Percentiles rank a stretch among this genome's conserved stretches.
Evolutionary conservation across 306 rosid genomes (phyloP).

Genomic region (Cucumis hystrix): DNA sequence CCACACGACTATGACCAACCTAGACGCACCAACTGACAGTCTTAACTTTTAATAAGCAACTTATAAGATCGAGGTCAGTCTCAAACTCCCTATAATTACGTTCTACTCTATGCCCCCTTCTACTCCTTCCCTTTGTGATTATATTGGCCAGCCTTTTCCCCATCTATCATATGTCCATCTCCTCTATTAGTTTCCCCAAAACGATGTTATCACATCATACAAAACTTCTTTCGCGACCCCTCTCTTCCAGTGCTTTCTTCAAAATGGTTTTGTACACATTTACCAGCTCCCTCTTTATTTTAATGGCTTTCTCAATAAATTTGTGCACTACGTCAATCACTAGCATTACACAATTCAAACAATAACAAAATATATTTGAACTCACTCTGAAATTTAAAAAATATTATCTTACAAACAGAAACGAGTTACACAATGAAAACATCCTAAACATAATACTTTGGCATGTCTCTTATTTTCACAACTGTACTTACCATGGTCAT

Average conservation of each 20-base stretch:
- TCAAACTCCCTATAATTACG: too few relatives aligned
- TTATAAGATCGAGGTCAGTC: too few relatives aligned
- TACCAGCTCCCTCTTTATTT: background rate
- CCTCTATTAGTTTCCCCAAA: too few relatives aligned
- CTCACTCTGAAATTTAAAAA: background rate
- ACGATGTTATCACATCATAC: too few relatives aligned
- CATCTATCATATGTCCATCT: too few relatives aligned
- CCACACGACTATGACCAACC: too few relatives aligned
- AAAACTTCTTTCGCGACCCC: too few relatives aligned
- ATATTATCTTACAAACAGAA: background rate
- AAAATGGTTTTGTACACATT: background rate
- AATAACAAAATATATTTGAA: background rate
- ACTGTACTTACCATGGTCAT: background rate
- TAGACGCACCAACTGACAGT: too few relatives aligned
- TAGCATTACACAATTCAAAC: background rate
- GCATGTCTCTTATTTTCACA: constrained; percentile 4
- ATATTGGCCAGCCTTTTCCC: too few relatives aligned
- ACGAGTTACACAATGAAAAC: background rate
- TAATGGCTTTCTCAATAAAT: background rate
- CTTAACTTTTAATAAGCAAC: too few relatives aligned
- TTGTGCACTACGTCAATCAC: background rate
- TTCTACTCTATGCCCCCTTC: too few relatives aligned
- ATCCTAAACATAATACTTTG: background rate
- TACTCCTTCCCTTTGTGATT: too few relatives aligned
- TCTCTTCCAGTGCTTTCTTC: background rate